Percentiles rank a stretch among this genome's conserved stretches.
Conservation (phyloP, 2,329 filamentous ascomycete species). For the Botryosphaeria dothidea region DNA sequence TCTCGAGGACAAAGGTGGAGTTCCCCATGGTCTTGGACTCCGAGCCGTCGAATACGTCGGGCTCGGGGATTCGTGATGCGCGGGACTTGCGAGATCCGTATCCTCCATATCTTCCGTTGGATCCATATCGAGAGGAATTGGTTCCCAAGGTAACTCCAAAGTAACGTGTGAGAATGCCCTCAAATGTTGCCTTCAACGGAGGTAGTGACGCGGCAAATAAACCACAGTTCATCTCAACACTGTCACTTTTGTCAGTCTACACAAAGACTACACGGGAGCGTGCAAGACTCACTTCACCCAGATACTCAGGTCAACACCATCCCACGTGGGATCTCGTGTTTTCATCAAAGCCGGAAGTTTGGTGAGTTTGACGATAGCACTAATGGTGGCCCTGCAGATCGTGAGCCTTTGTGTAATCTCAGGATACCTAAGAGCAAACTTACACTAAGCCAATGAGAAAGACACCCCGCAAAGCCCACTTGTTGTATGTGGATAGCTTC, state of each 20-base stretch:
- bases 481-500: slow-evolving; percentile 28
- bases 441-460: slow-evolving; percentile 31
- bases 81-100: neutral
- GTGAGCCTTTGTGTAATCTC: neutral
- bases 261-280: neutral
- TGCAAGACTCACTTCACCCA: slow-evolving; percentile 21
- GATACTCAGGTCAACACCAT: slow-evolving; percentile 28
- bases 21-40: neutral
- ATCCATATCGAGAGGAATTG: neutral
- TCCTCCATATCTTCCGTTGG: neutral
- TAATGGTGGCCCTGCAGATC: slow-evolving; percentile 25
- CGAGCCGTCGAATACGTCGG: neutral
- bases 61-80: neutral
- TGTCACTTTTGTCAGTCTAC: neutral
- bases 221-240: slow-evolving; percentile 10
- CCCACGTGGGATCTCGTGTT: slow-evolving; percentile 29
- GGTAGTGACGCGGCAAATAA: neutral
- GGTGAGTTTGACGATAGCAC: slow-evolving; percentile 31
- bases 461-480: slow-evolving; percentile 30
- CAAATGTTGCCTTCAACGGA: neutral
- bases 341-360: slow-evolving; percentile 27
- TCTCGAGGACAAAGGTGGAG: neutral
- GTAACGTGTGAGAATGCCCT: neutral
- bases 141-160: neutral
- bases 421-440: neutral